These are phyloP conservation scores for Botrytis pseudocinerea DNA, from an alignment of 2,329 filamentous ascomycete genomes.

Conservation along the genomic window DNA sequence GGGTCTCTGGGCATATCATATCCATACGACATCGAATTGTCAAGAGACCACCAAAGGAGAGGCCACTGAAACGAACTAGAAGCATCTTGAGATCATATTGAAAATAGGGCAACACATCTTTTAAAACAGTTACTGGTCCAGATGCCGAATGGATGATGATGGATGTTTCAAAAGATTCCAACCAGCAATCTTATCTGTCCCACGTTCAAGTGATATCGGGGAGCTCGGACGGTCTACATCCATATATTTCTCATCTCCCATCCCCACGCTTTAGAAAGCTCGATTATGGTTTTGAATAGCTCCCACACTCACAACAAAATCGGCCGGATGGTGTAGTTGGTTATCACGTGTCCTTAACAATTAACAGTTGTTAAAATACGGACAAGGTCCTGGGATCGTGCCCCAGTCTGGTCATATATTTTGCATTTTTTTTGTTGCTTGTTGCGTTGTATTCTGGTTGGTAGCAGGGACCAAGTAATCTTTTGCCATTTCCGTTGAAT, in stretches of 20 bases:
- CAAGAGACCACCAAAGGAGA: neutral
- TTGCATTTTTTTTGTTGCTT: neutral
- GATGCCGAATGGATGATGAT: neutral
- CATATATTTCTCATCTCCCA: neutral
- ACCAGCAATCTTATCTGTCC: neutral
- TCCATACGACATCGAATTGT: neutral
- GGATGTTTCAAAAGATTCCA: neutral
- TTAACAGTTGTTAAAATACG: constrained; percentile 6
- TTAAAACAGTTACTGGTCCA: no score
- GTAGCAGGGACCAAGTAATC: no score
- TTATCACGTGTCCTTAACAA: constrained; percentile 23
- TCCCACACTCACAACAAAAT: accelerated
- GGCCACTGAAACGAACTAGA: neutral
- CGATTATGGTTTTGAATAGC: neutral
- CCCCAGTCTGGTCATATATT: constrained; percentile 15
- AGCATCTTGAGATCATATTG: neutral
- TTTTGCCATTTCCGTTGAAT: neutral
- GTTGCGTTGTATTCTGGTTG: neutral
- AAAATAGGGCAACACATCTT: neutral
- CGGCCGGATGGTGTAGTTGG: constrained; percentile 22
- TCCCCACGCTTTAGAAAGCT: neutral
- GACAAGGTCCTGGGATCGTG: constrained; percentile 21
- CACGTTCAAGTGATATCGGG: neutral
- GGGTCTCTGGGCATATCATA: neutral
- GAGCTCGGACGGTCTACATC: neutral